Conservation (phyloP, 2,329 filamentous ascomycete genomes). For the Acrodontium crateriforme region DNA sequence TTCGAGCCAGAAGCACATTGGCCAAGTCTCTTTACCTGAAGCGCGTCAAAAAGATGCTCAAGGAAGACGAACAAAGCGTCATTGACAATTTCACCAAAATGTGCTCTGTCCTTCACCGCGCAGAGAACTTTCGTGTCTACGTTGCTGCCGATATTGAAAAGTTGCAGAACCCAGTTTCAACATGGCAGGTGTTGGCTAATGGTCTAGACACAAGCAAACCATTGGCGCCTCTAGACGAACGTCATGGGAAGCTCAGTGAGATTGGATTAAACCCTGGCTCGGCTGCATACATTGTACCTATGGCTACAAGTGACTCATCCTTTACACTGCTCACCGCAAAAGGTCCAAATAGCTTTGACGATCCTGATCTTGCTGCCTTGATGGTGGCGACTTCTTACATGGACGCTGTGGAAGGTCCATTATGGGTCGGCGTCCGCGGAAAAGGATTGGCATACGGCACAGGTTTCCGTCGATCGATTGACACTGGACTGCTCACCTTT, state of each 20-base stretch:
- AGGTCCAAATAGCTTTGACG: constrained; percentile 60
- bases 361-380: constrained; percentile 67
- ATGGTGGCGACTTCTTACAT: constrained; percentile 85
- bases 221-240: constrained; percentile 57
- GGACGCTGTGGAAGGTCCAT: constrained; percentile 81
- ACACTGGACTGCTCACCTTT: constrained; percentile 70
- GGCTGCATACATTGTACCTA: constrained; percentile 67
- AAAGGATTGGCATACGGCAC: constrained; percentile 88
- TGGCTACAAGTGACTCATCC: constrained; percentile 85
- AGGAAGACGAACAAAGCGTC: constrained; percentile 60
- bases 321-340: constrained; percentile 64
- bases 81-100: constrained; percentile 66
- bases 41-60: constrained; percentile 66
- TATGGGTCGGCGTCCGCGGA: constrained; percentile 87
- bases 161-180: constrained; percentile 58
- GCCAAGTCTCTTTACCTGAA: constrained; percentile 82
- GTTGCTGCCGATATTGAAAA: constrained; percentile 70
- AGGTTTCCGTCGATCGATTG: constrained; percentile 61
- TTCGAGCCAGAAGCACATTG: constrained; percentile 65
- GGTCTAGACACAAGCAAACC: constrained; percentile 39
- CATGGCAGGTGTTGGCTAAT: constrained; percentile 56
- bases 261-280: constrained; percentile 64
- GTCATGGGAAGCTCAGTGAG: constrained; percentile 56
- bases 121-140: constrained; percentile 73
- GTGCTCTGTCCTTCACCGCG: constrained; percentile 61